phyloP scores from a whole-genome alignment of 2,329 filamentous ascomycete species.

The Ophiosphaerella herpotricha region DNA sequence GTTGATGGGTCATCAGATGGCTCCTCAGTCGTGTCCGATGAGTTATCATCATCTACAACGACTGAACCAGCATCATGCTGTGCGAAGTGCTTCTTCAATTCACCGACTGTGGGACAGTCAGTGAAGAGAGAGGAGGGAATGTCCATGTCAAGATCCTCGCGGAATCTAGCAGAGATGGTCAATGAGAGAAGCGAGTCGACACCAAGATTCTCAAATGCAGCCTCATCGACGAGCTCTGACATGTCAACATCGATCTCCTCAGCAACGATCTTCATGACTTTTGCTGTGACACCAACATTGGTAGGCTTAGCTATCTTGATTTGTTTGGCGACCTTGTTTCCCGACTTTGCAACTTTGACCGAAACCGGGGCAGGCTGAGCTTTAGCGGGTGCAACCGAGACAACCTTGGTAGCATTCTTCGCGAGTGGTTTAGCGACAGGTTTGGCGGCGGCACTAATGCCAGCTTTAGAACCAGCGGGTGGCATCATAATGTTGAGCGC shows the following conservation, averaged over 20 bases:
- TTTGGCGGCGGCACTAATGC: slow-evolving; percentile 36
- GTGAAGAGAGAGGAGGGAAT: slow-evolving; percentile 64
- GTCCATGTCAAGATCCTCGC: slow-evolving; percentile 64
- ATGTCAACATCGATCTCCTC: slow-evolving; percentile 65
- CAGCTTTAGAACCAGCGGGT: slow-evolving; percentile 55
- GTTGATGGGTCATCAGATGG: slow-evolving; percentile 46
- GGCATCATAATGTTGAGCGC: slow-evolving; percentile 70
- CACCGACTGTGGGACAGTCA: slow-evolving; percentile 63
- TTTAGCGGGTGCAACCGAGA: slow-evolving; percentile 44
- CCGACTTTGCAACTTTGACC: slow-evolving; percentile 52
- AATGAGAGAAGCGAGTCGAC: slow-evolving; percentile 66
- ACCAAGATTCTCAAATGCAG: slow-evolving; percentile 65
- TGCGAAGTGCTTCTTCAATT: slow-evolving; percentile 62
- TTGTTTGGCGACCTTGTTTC: slow-evolving; percentile 47
- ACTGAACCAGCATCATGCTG: slow-evolving; percentile 51
- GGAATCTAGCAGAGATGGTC: slow-evolving; percentile 65
- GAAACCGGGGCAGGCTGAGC: slow-evolving; percentile 34
- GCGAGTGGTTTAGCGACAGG: slow-evolving; percentile 41
- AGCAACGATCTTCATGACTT: slow-evolving; percentile 69
- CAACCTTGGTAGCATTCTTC: slow-evolving; percentile 40
- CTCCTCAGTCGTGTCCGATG: slow-evolving; percentile 48
- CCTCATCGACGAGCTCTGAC: slow-evolving; percentile 62
- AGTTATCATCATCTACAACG: slow-evolving; percentile 45
- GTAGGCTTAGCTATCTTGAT: slow-evolving; percentile 54
- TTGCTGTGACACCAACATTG: slow-evolving; percentile 56